Evolutionary conservation across 257 asterid genomes (phyloP), one percentile per base, ranked within the genome.

Genomic region (Solanum dulcamara): DNA sequence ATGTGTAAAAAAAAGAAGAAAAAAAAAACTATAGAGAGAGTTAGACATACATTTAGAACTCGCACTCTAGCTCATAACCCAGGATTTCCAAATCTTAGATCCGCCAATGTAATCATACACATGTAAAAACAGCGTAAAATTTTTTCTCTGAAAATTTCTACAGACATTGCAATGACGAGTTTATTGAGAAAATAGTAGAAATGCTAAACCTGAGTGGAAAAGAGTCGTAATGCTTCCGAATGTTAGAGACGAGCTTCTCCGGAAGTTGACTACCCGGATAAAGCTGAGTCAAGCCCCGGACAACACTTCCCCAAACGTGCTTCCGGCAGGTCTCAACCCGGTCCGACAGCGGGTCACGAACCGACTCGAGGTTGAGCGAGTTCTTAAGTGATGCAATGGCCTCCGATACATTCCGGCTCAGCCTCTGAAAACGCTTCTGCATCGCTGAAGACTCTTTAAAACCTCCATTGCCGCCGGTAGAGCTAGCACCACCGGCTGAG

Each of bases 231-330:
- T 97, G 99, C 93, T 93, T 95, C 82, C 98, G 96, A 37, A 97
- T 93, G 88, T 95, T 96, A 66, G 98, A 91, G 81, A 94, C 98
- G 86, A 96, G 92, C 90, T 93, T 96, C 90, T 96, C 99, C 1
- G 99, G 99, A 1, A 96, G 94, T 82, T 96, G 99, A 84, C 98
- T 92, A 37, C 99, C 99, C 0, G 99, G 99, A 89, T 96, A 95
- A 87, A 96, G 89, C 94, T 96, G 98, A 86, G 98, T 96, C 92
- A 96, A 88, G 89, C 98, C 94, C 85, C 98, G 93, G 9, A 96
- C 97, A 68, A 95, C 97, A 66, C 92, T 84, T 1, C 97, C 96
- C 99, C 99, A 96, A 13, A 96, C 94, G 44, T 92, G 94, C 48
- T 93, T 91, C 88, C 98, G 92, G 87, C 97, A 90, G 88, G 90